Percentiles rank a stretch among this genome's conserved stretches.
Evolutionary conservation across 2,329 filamentous ascomycete genomes (phyloP).

Genomic region (Ophiocordyceps camponoti-leonardi): DNA sequence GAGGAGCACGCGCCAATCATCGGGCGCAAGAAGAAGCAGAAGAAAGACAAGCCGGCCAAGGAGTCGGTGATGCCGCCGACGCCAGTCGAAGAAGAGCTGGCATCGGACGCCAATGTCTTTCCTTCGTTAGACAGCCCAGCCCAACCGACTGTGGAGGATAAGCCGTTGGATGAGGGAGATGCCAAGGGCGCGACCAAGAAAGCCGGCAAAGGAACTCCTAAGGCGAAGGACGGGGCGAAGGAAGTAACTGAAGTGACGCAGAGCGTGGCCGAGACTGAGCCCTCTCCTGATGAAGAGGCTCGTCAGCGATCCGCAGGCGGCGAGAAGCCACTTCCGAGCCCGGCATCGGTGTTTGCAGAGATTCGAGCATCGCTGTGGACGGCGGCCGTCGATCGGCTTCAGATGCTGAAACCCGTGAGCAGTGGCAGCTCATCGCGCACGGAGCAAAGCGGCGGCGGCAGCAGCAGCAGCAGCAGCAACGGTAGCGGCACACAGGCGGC

Average conservation of each 20-base stretch:
- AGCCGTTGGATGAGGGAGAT: conserved; percentile 5
- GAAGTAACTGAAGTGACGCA: background rate
- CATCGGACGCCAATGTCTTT: conserved; percentile 3
- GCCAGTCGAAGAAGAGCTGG: conserved; percentile 2
- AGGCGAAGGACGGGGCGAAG: conserved; percentile 6
- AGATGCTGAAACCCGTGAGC: conserved; percentile 18
- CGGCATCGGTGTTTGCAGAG: conserved; percentile 17
- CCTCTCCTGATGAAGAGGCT: conserved; percentile 3
- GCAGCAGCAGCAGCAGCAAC: conserved; percentile 9
- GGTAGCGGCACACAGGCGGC: conserved; percentile 5
- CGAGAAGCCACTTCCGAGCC: conserved; percentile 15
- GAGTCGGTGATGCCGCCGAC: conserved; percentile 4
- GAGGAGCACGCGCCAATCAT: conserved; percentile 54
- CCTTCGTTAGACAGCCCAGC: background rate
- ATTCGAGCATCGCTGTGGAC: conserved; percentile 16
- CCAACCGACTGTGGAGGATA: conserved; percentile 1
- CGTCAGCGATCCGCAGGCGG: conserved; percentile 6
- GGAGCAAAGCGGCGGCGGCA: conserved; percentile 1
- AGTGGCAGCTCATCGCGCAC: conserved; percentile 12
- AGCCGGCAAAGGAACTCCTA: conserved; percentile 12
- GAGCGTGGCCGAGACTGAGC: conserved; percentile 3
- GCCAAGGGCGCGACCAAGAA: conserved; percentile 8
- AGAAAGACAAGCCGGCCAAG: conserved; percentile 44
- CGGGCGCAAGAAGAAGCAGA: conserved; percentile 72
- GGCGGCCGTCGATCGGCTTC: conserved; percentile 15